Evolutionary conservation across 768 basidiomycete species (phyloP).

Genomic region (Nidularia pulvinata): DNA sequence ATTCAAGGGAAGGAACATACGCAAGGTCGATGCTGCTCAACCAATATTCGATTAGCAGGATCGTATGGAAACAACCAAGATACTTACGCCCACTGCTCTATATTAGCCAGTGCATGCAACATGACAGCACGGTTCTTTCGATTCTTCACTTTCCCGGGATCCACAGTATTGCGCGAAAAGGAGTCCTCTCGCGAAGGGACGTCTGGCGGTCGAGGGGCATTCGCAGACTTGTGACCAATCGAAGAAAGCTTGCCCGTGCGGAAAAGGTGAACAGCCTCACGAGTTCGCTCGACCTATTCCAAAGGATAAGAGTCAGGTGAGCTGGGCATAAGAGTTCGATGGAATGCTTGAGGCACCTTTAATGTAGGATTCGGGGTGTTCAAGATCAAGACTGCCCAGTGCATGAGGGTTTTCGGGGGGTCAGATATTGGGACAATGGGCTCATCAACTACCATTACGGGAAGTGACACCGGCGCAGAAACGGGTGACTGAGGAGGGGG

Average conservation of each 20-base stretch:
- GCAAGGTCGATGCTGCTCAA: slow-evolving; percentile 66
- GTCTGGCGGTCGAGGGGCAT: slow-evolving; percentile 55
- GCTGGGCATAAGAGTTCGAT: neutral
- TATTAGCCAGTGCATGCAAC: slow-evolving; percentile 83
- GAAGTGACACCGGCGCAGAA: neutral
- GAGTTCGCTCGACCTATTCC: slow-evolving; percentile 61
- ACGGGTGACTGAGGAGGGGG: slow-evolving; percentile 11
- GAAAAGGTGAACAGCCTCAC: slow-evolving; percentile 68
- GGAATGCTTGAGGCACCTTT: slow-evolving; percentile 37
- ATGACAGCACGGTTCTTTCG: slow-evolving; percentile 69
- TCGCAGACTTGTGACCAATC: slow-evolving; percentile 56
- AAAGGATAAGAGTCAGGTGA: neutral
- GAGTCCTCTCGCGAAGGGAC: slow-evolving; percentile 61
- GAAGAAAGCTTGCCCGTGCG: slow-evolving; percentile 67
- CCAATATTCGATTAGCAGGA: too few relatives aligned
- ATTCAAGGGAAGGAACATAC: slow-evolving; percentile 31
- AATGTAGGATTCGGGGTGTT: slow-evolving; percentile 70
- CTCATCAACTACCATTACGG: slow-evolving; percentile 20
- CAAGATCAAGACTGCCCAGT: slow-evolving; percentile 79
- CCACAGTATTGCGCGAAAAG: slow-evolving; percentile 49
- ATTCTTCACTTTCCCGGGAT: slow-evolving; percentile 57
- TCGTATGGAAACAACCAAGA: neutral
- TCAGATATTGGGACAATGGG: slow-evolving; percentile 46
- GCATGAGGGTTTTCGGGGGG: slow-evolving; percentile 67
- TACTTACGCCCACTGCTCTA: slow-evolving; percentile 88